Conservation (phyloP, 345 rosid genomes). For the Firmiana major region DNA sequence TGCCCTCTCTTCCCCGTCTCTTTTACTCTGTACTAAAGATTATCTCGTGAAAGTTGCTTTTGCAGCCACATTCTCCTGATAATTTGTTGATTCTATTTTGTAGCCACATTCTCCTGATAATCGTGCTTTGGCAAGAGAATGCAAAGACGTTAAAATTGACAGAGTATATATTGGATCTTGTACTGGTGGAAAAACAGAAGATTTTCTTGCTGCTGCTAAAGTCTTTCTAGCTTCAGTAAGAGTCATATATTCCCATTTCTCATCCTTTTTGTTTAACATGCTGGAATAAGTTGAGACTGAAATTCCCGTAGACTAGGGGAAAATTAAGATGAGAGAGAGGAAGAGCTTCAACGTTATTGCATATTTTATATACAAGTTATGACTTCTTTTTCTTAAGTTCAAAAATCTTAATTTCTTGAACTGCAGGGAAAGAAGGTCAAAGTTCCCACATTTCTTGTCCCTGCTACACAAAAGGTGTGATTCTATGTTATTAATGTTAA, state of each 20-base stretch:
- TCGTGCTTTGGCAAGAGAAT: conserved; percentile 95
- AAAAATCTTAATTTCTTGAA: conserved; percentile 15
- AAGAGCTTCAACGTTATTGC: not conserved
- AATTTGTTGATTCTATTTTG: conserved; percentile 11
- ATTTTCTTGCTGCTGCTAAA: conserved; percentile 92
- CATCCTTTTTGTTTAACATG: not conserved
- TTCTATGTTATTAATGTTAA: not conserved
- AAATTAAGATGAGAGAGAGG: not conserved
- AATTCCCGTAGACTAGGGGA: not conserved
- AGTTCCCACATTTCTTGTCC: conserved; percentile 96
- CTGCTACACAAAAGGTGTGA: conserved; percentile 85
- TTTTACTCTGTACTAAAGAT: not conserved
- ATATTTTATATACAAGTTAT: not conserved
- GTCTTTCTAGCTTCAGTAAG: conserved; percentile 80
- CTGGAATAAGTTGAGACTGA: not conserved
- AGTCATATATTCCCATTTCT: conserved; percentile 2
- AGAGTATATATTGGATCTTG: conserved; percentile 98
- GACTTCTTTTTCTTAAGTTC: not conserved
- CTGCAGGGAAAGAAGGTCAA: conserved; percentile 82
- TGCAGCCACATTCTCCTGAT: too few species aligned
- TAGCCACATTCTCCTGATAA: conserved; percentile 99
- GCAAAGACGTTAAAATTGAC: conserved; percentile 97
- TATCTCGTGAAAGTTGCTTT: not conserved
- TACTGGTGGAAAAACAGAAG: conserved; percentile 97
- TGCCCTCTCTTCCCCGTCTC: too few species aligned